Conservation (phyloP, 192 early-diverging fungal species). For the Diversispora eburnea region DNA sequence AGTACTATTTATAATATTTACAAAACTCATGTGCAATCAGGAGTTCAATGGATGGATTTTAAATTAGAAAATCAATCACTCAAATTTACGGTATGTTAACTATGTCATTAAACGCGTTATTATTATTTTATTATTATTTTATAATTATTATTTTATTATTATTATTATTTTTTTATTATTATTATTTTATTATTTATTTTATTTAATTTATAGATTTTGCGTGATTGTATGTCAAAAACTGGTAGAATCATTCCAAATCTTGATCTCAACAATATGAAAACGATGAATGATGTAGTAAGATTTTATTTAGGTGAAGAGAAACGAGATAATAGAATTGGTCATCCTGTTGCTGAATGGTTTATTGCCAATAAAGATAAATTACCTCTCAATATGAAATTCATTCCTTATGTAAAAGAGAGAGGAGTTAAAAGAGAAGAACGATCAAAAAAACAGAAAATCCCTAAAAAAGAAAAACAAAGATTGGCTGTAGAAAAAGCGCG, state of each 20-base stretch:
- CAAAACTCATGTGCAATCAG: too few species aligned
- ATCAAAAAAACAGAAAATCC: neutral
- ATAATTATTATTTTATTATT: neutral
- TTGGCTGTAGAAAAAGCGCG: neutral
- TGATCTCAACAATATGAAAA: slow-evolving; percentile 38
- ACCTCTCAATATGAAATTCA: slow-evolving; percentile 41
- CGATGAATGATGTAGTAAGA: slow-evolving; percentile 33
- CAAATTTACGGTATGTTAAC: slow-evolving; percentile 37
- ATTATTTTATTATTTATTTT: slow-evolving; percentile 10
- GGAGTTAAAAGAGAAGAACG: slow-evolving; percentile 37
- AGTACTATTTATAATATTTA: too few species aligned
- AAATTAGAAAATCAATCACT: slow-evolving; percentile 29
- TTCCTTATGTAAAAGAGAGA: slow-evolving; percentile 40
- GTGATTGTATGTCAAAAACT: slow-evolving; percentile 34
- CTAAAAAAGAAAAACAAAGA: neutral
- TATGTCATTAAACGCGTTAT: too few species aligned
- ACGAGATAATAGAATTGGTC: slow-evolving; percentile 31
- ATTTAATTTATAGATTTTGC: slow-evolving; percentile 32
- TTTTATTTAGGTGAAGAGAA: slow-evolving; percentile 30
- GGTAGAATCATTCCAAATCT: slow-evolving; percentile 39
- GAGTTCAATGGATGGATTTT: slow-evolving; percentile 13
- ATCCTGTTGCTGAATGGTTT: slow-evolving; percentile 44
- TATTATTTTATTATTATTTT: too few species aligned
- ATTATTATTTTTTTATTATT: neutral
- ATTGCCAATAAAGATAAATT: slow-evolving; percentile 33